Evolutionary conservation across 306 rosid species (phyloP), one percentile per base, ranked within the genome.

Genomic region (Sechiopsis laciniata): DNA sequence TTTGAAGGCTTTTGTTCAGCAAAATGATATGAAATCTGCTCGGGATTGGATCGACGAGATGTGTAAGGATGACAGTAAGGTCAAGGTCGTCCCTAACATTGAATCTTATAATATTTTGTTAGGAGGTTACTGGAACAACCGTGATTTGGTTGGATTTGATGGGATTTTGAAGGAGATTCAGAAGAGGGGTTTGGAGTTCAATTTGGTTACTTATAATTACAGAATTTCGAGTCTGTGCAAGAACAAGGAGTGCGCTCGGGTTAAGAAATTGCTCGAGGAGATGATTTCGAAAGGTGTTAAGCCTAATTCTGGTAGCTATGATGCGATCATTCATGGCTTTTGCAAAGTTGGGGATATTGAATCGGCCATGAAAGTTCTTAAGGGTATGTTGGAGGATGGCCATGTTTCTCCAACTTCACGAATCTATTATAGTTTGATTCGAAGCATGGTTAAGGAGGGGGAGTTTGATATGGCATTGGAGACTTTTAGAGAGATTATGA

Each of bases 371-470:
- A 74, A 74, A 60, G 32, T 74, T 37, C 29, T 74, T 16, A 26
- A 74, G 57, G 11, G 70, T 74, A 60, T 74, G 59, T 1, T 21
- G 17, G 58, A n/a, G 16, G 70, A 74, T 59, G 77, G 60, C 35
- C 3, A 45, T 9, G 71, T 16, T 29, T 24, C 77, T n/a, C 77
- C 76, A 0, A 26, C 26, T 77, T 77, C 80, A 0, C 45, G 40
- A 12, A 59, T 35, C 8, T 77, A 77, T 51, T 29, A 4, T 77
- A 50, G 53, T 48, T 70, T 77, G 71, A 12, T 77, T 57, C 50
- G 71, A 19, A 70, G 69, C 59, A 59, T 59, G 14, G 72, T 77
- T 46, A 77, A 56, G 76, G 80, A 77, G 61, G 80, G 71, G 64
- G 75, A 77, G 57, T 57, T 55, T 59, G 76, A 77, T 24, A 51